A percentile compares a stretch with the other conserved stretches of the same genome.
Evolutionary conservation across 345 rosid genomes (phyloP).

Genomic region (Lumnitzera racemosa): DNA sequence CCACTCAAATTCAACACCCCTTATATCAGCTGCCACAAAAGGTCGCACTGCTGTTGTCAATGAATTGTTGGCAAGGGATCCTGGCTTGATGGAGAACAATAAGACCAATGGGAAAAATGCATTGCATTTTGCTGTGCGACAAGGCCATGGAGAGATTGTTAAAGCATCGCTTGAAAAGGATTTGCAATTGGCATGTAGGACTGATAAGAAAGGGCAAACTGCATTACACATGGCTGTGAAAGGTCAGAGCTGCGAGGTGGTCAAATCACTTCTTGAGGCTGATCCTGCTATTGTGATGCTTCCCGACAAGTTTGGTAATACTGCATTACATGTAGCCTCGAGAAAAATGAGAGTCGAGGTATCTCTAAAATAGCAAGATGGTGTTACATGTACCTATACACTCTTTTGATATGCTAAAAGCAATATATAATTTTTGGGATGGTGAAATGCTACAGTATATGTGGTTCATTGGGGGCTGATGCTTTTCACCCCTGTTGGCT

Average conservation of each 20-base stretch:
- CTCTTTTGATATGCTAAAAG: too few relatives aligned
- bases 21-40: slow-evolving; percentile 15
- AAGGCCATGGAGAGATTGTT: slow-evolving; percentile 20
- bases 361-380: not conserved
- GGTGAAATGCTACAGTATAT: too few relatives aligned
- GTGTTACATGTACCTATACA: not conserved
- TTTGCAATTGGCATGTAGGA: slow-evolving; percentile 17
- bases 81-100: slow-evolving; percentile 15
- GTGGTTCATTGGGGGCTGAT: too few relatives aligned
- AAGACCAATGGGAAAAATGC: slow-evolving; percentile 19
- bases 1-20: slow-evolving; percentile 12
- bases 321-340: slow-evolving; percentile 21
- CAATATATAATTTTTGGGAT: too few relatives aligned
- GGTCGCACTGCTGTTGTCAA: slow-evolving; percentile 19
- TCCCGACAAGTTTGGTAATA: slow-evolving; percentile 19
- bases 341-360: slow-evolving; percentile 21
- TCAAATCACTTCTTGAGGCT: slow-evolving; percentile 14
- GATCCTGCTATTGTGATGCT: slow-evolving; percentile 22
- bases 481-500: too few relatives aligned
- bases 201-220: slow-evolving; percentile 23
- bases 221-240: slow-evolving; percentile 25
- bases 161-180: slow-evolving; percentile 18
- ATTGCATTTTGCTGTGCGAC: slow-evolving; percentile 18
- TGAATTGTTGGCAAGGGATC: slow-evolving; percentile 13
- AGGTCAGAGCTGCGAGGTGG: slow-evolving; percentile 18